Conservation (phyloP, 2,329 filamentous ascomycete species). For the Lecanosticta acicola region DNA sequence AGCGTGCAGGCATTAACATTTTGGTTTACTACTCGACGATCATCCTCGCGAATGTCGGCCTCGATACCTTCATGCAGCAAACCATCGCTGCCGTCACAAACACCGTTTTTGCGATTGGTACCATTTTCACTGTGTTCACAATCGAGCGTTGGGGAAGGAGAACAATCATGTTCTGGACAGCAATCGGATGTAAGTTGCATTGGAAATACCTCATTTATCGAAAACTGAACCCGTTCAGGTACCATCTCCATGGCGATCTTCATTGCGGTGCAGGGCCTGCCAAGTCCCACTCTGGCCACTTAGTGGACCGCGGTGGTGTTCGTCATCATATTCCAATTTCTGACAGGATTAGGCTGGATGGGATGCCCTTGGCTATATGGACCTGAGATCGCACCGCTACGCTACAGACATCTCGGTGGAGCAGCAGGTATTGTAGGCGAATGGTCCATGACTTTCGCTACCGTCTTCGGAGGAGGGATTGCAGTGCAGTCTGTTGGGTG, state of each 20-base stretch:
- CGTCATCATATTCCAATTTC: conserved; percentile 27
- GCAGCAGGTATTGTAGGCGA: conserved; percentile 33
- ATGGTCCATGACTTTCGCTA: conserved; percentile 29
- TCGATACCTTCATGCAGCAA: not conserved
- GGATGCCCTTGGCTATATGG: conserved; percentile 34
- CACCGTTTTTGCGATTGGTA: conserved; percentile 16
- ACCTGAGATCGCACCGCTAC: conserved; percentile 36
- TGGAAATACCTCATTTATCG: not conserved
- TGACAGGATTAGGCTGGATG: conserved; percentile 32
- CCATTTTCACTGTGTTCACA: conserved; percentile 23
- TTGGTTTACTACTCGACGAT: conserved; percentile 35
- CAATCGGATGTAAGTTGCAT: conserved; percentile 37
- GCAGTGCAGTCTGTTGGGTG: conserved; percentile 33
- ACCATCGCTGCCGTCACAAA: conserved; percentile 2
- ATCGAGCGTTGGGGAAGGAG: conserved; percentile 33
- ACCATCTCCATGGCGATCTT: conserved; percentile 26
- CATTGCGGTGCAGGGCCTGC: conserved; percentile 23
- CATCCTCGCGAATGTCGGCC: conserved; percentile 26
- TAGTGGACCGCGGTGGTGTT: conserved; percentile 28
- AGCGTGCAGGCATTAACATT: conserved; percentile 9
- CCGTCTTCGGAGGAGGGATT: conserved; percentile 18
- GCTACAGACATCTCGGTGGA: conserved; percentile 20
- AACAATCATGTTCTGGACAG: conserved; percentile 27
- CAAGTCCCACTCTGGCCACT: conserved; percentile 13
- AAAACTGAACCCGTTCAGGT: not conserved